A percentile compares a stretch with the other conserved stretches of the same genome.
phyloP scores from a whole-genome alignment of 2,329 filamentous ascomycete genomes.

The Microascus cirrosus region DNA sequence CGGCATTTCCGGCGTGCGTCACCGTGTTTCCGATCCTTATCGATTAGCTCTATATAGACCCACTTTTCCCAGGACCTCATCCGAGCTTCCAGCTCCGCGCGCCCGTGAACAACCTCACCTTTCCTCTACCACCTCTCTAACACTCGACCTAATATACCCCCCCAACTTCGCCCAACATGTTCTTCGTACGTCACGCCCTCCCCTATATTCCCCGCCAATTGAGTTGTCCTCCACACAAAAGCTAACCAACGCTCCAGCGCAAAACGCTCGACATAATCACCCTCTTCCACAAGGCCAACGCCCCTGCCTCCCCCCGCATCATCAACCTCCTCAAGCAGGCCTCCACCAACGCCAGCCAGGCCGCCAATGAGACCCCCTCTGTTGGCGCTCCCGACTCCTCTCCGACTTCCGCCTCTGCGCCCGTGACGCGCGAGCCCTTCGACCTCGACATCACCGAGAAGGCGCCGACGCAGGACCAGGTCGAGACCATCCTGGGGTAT shows the following conservation, averaged over 20 bases:
- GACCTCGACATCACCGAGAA: constrained; percentile 77
- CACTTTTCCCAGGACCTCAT: neutral
- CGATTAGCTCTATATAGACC: neutral
- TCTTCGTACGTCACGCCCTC: constrained; percentile 27
- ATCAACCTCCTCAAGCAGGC: constrained; percentile 71
- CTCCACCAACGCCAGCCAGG: constrained; percentile 56
- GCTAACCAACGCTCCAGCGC: constrained; percentile 32
- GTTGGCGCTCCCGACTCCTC: constrained; percentile 8
- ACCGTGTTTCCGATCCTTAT: neutral
- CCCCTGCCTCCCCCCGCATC: constrained; percentile 61
- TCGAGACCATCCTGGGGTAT: constrained; percentile 77
- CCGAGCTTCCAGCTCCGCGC: neutral
- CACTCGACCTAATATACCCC: constrained; percentile 10
- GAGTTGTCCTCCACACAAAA: neutral
- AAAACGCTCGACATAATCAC: constrained; percentile 86
- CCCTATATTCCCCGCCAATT: neutral
- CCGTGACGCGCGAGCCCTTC: constrained; percentile 52
- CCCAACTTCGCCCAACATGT: constrained; percentile 22
- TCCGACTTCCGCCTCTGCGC: neutral
- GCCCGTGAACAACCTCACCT: neutral
- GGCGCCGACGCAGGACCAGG: constrained; percentile 69
- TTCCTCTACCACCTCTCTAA: neutral
- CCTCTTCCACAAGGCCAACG: constrained; percentile 81
- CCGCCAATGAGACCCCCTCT: constrained; percentile 16
- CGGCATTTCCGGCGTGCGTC: too few relatives aligned